Base-by-base conservation (phyloP, 768 basidiomycete genomes). In the Dacryopinax primogenitus region DNA sequence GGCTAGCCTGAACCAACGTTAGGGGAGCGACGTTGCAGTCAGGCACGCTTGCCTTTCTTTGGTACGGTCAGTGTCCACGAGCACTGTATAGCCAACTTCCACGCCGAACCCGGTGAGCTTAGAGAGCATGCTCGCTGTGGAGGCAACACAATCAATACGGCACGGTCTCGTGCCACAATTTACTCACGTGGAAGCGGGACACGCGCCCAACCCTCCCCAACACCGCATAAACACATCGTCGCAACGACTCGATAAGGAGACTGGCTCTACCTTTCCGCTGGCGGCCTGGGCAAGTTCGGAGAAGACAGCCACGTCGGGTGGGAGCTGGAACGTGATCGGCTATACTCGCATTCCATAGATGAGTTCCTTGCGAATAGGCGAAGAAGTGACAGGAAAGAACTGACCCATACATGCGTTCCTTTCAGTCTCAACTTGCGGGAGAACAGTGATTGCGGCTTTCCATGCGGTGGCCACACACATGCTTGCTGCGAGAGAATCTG, bases 171-270 rank as follows among this genome's bases (percentile, higher is more conserved):
- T 6, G 3, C 41, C 41, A 18, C 6, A 23, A 23, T 18, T 9
- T 18, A 44, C 41, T 44, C 18, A 44, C 41, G 41, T 7, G 41
- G 41, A 6, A 44, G 41, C 4, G 41, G 41, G 23, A 44, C 18
- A 15, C 41, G 41, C 18, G 41, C 41, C 41, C 41, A 44, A 7
- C 41, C 41, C 41, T 44, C 41, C 41, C 41, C 41, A 44, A 44
- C 41, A 44, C 41, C 41, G 41, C 41, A 44, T 44, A 44, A 44
- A 44, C 41, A 44, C 41, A 44, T 44, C 41, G 41, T 44, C 16
- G 41, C 23, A 23, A 44, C 41, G 41, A n/a, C n/a, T n/a, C n/a
- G n/a, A 44, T 44, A 44, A 44, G 41, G 41, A 44, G 41, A 44
- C 41, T 6, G n/a, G 41, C 41, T 44, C 41, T 44, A 44, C 41